Evolutionary conservation across 2,329 filamentous ascomycete genomes (phyloP).

Genomic region (Phaeoacremonium minimum): DNA sequence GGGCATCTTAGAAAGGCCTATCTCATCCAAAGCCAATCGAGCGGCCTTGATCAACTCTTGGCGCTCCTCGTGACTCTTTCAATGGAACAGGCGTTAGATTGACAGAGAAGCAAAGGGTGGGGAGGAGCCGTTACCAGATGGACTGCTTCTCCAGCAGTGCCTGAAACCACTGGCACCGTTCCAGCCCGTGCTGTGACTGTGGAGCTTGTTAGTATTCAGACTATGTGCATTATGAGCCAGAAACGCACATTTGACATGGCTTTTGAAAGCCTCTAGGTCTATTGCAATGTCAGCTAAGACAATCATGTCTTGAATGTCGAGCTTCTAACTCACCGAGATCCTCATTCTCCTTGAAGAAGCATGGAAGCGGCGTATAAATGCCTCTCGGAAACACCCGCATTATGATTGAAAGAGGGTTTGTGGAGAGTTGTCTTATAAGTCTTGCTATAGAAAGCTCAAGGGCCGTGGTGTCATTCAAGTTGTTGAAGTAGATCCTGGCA

Average conservation of each 20-base stretch:
- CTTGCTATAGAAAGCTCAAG: neutral
- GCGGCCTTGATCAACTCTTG: neutral
- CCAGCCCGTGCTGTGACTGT: neutral
- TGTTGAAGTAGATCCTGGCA: no score
- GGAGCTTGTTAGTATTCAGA: neutral
- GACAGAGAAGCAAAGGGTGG: no score
- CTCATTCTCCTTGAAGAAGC: neutral
- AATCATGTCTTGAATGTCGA: neutral
- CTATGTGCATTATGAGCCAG: neutral
- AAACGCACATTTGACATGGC: neutral
- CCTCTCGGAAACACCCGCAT: neutral
- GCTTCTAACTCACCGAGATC: neutral
- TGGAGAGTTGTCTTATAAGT: neutral
- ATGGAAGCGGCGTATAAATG: neutral
- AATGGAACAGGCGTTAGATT: no score
- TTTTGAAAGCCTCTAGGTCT: neutral
- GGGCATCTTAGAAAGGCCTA: conserved; percentile 18
- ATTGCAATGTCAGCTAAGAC: no score
- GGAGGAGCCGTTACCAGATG: no score
- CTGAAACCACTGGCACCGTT: neutral
- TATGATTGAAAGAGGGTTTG: neutral
- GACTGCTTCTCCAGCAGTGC: neutral
- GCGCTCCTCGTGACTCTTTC: neutral
- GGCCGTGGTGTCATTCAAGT: no score
- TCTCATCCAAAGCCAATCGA: neutral